Percentiles rank a stretch among this genome's conserved stretches.
These are phyloP conservation scores for Mucor piriformis DNA, from an alignment of 371 early-diverging fungal genomes.

Conservation along the genomic window DNA sequence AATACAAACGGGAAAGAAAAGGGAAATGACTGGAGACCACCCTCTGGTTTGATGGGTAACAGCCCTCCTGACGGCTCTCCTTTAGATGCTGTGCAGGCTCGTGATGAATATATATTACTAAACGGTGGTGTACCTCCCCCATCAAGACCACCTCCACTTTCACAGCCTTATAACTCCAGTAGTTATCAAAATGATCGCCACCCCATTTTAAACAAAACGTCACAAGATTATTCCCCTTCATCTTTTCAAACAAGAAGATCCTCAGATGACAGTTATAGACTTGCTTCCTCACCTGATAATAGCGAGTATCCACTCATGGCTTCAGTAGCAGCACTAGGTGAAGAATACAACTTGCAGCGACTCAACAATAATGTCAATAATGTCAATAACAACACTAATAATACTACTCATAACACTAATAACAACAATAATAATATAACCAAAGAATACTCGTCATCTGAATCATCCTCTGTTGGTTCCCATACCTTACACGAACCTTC, in stretches of 20 bases:
- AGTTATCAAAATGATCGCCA: not conserved
- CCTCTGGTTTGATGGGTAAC: constrained; percentile 42
- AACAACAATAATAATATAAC: constrained; percentile 7
- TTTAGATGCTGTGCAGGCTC: constrained; percentile 26
- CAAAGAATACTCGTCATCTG: not conserved
- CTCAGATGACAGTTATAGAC: constrained; percentile 35
- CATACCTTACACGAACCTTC: constrained; percentile 8
- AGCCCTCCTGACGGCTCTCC: constrained; percentile 17
- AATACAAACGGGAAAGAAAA: constrained; percentile 31
- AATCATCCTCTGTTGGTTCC: constrained; percentile 10
- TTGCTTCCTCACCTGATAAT: constrained; percentile 40
- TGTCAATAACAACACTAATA: constrained; percentile 1
- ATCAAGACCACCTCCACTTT: constrained; percentile 30
- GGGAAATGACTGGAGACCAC: constrained; percentile 47
- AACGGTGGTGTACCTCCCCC: constrained; percentile 41
- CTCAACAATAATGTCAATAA: not conserved
- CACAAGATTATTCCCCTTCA: constrained; percentile 6
- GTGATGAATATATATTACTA: constrained; percentile 37
- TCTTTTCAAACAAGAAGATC: constrained; percentile 14
- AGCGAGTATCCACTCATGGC: constrained; percentile 41
- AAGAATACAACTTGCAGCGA: constrained; percentile 12
- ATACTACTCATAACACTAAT: not conserved
- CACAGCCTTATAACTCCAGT: constrained; percentile 2
- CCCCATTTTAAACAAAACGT: constrained; percentile 6
- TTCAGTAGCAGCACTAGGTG: constrained; percentile 30